Percentiles rank a stretch among this genome's conserved stretches.
phyloP scores from a whole-genome alignment of 768 basidiomycete species.

The Pisolithus marmoratus region DNA sequence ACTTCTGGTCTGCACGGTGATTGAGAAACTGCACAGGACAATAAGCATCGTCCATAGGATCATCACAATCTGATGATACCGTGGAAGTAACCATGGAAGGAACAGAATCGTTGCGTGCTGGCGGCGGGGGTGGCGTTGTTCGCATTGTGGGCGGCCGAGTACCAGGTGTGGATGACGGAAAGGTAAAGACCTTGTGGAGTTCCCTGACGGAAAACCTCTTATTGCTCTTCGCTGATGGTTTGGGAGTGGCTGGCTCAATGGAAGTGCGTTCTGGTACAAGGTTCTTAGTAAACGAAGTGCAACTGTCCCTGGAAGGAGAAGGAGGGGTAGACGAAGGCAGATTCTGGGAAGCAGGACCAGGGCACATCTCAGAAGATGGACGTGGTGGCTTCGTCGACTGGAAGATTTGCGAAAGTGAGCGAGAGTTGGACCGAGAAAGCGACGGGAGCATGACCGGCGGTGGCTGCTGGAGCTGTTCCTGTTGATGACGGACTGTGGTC shows the following conservation, averaged over 20 bases:
- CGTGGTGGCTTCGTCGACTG: slow-evolving; percentile 22
- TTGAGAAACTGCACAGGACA: slow-evolving; percentile 13
- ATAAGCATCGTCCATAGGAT: slow-evolving; percentile 11
- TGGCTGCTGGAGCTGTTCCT: slow-evolving; percentile 9
- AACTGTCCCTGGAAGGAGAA: slow-evolving; percentile 13
- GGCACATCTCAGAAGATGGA: slow-evolving; percentile 19
- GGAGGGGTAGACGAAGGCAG: slow-evolving; percentile 4
- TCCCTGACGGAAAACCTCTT: slow-evolving; percentile 33
- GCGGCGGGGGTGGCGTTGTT: slow-evolving; percentile 2
- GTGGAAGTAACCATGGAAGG: slow-evolving; percentile 10
- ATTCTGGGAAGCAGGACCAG: slow-evolving; percentile 10
- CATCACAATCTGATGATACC: slow-evolving; percentile 12
- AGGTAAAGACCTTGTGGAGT: slow-evolving; percentile 29
- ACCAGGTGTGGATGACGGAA: slow-evolving; percentile 19
- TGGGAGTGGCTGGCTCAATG: slow-evolving; percentile 29
- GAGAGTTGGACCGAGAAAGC: slow-evolving; percentile 20
- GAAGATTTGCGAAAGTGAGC: slow-evolving; percentile 29
- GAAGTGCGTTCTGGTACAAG: slow-evolving; percentile 6
- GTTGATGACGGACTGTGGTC: slow-evolving; percentile 15
- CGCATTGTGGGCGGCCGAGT: slow-evolving; percentile 4
- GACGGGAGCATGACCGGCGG: slow-evolving; percentile 18
- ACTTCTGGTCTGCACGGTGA: slow-evolving; percentile 13
- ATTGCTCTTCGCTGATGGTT: slow-evolving; percentile 27
- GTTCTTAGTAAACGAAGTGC: slow-evolving; percentile 20
- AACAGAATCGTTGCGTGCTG: neutral